phyloP scores from a whole-genome alignment of 768 basidiomycete species.

The Boletus sp. region DNA sequence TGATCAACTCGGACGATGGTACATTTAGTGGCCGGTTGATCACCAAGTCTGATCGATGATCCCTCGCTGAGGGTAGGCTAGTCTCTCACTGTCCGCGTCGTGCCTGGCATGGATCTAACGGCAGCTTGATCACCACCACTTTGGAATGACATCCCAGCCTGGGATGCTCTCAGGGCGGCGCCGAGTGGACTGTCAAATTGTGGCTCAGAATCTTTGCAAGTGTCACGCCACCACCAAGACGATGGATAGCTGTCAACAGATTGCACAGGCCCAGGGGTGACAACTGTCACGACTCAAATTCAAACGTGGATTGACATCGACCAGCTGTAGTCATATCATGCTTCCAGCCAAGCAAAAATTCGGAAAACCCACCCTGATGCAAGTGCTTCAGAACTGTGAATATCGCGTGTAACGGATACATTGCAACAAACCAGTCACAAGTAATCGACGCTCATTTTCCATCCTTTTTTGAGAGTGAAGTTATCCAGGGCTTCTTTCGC shows the following conservation, averaged over 20 bases:
- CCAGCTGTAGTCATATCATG: not conserved
- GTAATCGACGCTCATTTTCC: constrained; percentile 79
- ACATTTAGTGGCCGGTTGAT: not conserved
- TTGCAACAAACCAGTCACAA: constrained; percentile 35
- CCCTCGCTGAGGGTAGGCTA: not conserved
- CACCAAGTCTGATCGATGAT: not conserved
- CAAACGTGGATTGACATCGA: not conserved
- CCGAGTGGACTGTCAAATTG: not conserved
- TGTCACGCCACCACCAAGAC: not conserved
- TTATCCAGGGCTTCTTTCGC: constrained; percentile 85
- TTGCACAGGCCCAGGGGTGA: not conserved
- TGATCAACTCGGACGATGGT: not conserved
- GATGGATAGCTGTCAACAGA: not conserved
- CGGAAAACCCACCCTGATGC: constrained; percentile 18
- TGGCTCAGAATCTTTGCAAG: not conserved
- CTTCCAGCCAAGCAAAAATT: not conserved
- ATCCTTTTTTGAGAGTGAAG: constrained; percentile 83
- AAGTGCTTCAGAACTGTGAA: constrained; percentile 40
- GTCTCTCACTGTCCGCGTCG: not conserved
- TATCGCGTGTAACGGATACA: constrained; percentile 10
- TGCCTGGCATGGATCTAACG: not conserved
- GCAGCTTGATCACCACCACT: not conserved
- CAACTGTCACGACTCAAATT: not conserved
- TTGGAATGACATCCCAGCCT: not conserved
- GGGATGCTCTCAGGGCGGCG: not conserved